Base-by-base conservation (phyloP, 2,329 filamentous ascomycete species). In the Aspergillus brunneoviolaceus region DNA sequence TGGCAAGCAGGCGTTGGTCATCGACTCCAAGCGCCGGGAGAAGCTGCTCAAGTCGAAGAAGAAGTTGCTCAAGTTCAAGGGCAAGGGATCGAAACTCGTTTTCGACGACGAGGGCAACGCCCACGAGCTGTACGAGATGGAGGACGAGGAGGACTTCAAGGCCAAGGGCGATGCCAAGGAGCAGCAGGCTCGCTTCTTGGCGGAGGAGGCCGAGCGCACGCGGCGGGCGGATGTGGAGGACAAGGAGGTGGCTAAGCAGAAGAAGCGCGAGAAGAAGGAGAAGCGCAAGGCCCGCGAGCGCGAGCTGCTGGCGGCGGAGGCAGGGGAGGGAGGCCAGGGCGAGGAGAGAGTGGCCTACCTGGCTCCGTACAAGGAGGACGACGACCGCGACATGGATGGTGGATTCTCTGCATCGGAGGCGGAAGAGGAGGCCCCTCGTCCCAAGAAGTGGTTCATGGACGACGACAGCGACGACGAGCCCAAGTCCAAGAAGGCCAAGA, bases 31-130 rank as follows among this genome's bases (percentile, higher is more conserved):
- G 76, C 91, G 95, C 25, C 89, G 92, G 67, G 94, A 96, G 78
- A 98, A 97, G 80, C 85, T 96, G n/a, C 85, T 98, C 65, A 89
- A 89, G 71, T 96, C 91, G 21, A 98, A 97, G 83, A 96, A 96
- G 83, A 90, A 96, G 77, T 85, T 97, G 65, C 84, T 92, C 72
- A 95, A 96, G 74, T 90, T 91, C 81, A 96, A 92, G 81, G 91
- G 92, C 71, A 90, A 89, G 72, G 90, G 91, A 12, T 88, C 86
- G 47, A 96, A 95, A 74, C 80, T 97, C 7, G 84, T 97, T 5
- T 99, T 94, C 74, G 94, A 98, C 77, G 93, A 96, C 51, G 92
- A 97, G 33, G 94, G 93, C 67, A 88, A 90, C 63, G 83, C 92
- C 3, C 92, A 95, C 74, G 86, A 90, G 63, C 76, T 96, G 14